phyloP scores from a whole-genome alignment of 305 asterid species.

The Fraxinus baroniana region DNA sequence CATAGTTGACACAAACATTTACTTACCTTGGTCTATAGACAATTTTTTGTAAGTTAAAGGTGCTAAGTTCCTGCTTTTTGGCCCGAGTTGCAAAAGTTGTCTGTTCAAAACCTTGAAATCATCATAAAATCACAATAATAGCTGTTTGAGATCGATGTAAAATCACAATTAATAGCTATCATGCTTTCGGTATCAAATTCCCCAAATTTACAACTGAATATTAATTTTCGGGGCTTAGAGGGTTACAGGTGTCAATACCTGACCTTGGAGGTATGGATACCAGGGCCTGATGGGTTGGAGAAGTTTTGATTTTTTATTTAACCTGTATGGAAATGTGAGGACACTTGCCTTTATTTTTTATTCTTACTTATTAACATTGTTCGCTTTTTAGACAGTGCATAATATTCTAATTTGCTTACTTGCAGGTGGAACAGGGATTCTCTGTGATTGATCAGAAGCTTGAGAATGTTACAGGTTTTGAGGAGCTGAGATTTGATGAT shows the following conservation, averaged over 20 bases:
- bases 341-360: neutral
- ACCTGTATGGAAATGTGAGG: neutral
- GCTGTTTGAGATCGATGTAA: neutral
- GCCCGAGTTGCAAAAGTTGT: neutral
- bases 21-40: neutral
- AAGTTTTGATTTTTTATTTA: slow-evolving; percentile 1
- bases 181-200: neutral
- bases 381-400: neutral
- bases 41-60: neutral
- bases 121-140: neutral
- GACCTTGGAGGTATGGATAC: neutral
- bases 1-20: neutral
- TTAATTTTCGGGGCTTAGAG: neutral
- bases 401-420: slow-evolving; percentile 16
- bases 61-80: neutral
- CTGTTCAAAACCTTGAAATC: neutral
- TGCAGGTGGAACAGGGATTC: slow-evolving; percentile 56
- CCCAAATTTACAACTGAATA: neutral
- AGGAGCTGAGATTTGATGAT: slow-evolving; percentile 81
- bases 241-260: neutral
- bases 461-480: slow-evolving; percentile 62
- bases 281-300: neutral
- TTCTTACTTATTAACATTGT: neutral
- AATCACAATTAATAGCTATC: neutral
- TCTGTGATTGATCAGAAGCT: slow-evolving; percentile 53